phyloP scores from a whole-genome alignment of 2,329 filamentous ascomycete species.

The Achaetomium macrosporum region DNA sequence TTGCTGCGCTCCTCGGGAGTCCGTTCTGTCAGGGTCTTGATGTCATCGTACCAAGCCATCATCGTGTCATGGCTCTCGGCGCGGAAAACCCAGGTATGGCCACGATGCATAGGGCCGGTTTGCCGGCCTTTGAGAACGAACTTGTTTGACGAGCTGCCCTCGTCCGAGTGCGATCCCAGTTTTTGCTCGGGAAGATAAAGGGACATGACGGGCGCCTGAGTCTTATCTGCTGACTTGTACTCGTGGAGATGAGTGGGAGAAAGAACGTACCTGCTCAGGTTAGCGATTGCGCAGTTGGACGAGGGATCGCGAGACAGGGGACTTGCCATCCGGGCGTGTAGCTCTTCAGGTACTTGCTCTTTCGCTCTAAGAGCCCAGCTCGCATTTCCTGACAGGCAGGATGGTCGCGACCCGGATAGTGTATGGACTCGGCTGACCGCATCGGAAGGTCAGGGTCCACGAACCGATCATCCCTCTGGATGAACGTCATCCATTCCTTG shows the following conservation, averaged over 20 bases:
- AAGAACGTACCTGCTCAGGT: constrained; percentile 72
- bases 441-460: constrained; percentile 78
- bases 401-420: constrained; percentile 87
- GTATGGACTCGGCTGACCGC: constrained; percentile 72
- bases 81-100: constrained; percentile 66
- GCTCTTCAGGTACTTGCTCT: constrained; percentile 98
- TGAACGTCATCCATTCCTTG: constrained; percentile 80
- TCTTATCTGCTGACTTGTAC: constrained; percentile 96
- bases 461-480: constrained; percentile 75
- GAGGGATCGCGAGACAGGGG: neutral
- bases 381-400: constrained; percentile 76
- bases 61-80: constrained; percentile 81
- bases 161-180: constrained; percentile 81
- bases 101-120: constrained; percentile 84
- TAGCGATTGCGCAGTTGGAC: constrained; percentile 1
- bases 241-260: constrained; percentile 96
- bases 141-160: constrained; percentile 84
- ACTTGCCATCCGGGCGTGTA: constrained; percentile 90
- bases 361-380: constrained; percentile 87
- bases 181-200: constrained; percentile 93
- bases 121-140: constrained; percentile 97
- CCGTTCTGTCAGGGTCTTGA: constrained; percentile 83
- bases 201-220: constrained; percentile 90
- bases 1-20: constrained; percentile 81
- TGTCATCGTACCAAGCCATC: constrained; percentile 94